Evolutionary conservation across 352 stramenopile genomes (phyloP).

Genomic region (Globisporangium cylindrosporum): DNA sequence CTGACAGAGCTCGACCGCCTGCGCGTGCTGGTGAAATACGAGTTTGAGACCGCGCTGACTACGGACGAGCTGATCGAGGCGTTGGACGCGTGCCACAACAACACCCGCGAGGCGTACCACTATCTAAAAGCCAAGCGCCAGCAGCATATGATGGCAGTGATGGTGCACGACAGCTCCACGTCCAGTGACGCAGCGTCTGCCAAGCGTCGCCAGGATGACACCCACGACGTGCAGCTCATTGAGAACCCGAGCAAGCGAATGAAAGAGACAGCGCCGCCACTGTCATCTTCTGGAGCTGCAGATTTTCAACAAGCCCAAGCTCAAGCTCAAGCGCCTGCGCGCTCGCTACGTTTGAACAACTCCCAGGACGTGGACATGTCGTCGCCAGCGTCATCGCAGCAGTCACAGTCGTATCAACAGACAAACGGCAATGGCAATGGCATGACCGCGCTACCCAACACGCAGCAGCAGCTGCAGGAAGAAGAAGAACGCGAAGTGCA

Average conservation of each 20-base stretch:
- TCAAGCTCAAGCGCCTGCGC: neutral
- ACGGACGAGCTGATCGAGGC: conserved; percentile 47
- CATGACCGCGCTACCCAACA: neutral
- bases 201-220: conserved; percentile 11
- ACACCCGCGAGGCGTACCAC: conserved; percentile 44
- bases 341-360: conserved; percentile 12
- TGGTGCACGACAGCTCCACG: neutral
- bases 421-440: neutral
- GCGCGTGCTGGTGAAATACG: conserved; percentile 55
- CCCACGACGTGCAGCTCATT: neutral
- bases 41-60: conserved; percentile 48
- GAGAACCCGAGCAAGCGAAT: conserved; percentile 13
- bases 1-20: conserved; percentile 52
- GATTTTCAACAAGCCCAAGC: neutral
- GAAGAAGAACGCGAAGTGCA: conserved; percentile 1
- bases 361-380: conserved; percentile 12
- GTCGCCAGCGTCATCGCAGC: neutral
- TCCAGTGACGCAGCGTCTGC: neutral
- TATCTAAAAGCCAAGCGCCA: conserved; percentile 42
- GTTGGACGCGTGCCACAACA: conserved; percentile 41
- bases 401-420: neutral
- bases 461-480: neutral
- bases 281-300: neutral
- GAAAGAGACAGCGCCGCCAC: conserved; percentile 5
- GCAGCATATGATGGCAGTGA: neutral